Percentiles rank a stretch among this genome's conserved stretches.
Conservation (phyloP, 2,329 filamentous ascomycete genomes). For the Cladosporium sp. region DNA sequence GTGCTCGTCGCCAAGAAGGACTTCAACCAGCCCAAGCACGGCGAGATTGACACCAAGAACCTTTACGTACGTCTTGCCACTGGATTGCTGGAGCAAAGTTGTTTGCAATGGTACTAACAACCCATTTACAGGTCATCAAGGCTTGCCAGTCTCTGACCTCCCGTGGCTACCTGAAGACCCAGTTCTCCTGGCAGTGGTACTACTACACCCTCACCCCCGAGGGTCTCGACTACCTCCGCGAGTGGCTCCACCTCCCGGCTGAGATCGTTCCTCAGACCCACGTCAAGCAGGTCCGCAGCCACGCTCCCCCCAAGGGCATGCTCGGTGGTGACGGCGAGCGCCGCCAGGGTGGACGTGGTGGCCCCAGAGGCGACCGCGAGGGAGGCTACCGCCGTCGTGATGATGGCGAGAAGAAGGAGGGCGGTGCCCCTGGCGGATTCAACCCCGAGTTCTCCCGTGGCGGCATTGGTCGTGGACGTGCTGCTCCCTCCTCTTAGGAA, state of each 20-base stretch:
- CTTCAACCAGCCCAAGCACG: slow-evolving; percentile 96
- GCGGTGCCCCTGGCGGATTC: slow-evolving; percentile 86
- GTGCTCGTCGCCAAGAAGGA: slow-evolving; percentile 98
- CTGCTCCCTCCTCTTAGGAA: slow-evolving; percentile 46
- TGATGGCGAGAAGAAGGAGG: slow-evolving; percentile 80
- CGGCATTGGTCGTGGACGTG: slow-evolving; percentile 61
- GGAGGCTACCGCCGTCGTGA: slow-evolving; percentile 45
- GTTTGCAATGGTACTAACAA: neutral
- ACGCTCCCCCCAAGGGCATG: slow-evolving; percentile 98
- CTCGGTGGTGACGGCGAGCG: slow-evolving; percentile 75
- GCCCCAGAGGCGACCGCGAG: slow-evolving; percentile 68
- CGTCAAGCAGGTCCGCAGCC: slow-evolving; percentile 99
- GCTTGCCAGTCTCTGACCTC: slow-evolving; percentile 97
- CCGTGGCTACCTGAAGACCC: slow-evolving; percentile 98
- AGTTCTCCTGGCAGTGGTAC: slow-evolving; percentile 99
- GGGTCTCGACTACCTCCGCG: slow-evolving; percentile 99
- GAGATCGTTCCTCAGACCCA: slow-evolving; percentile 99
- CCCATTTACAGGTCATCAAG: slow-evolving; percentile 69
- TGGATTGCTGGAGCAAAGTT: neutral
- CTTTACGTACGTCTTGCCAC: slow-evolving; percentile 60
- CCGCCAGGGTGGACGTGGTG: slow-evolving; percentile 72
- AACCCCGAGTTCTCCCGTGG: slow-evolving; percentile 72
- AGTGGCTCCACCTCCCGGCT: slow-evolving; percentile 99
- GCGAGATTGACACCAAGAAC: slow-evolving; percentile 99
- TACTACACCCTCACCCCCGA: slow-evolving; percentile 99